Evolutionary conservation across 192 early-diverging fungal genomes (phyloP), one percentile per base, ranked within the genome.

Genomic region (Coemansia sp.): DNA sequence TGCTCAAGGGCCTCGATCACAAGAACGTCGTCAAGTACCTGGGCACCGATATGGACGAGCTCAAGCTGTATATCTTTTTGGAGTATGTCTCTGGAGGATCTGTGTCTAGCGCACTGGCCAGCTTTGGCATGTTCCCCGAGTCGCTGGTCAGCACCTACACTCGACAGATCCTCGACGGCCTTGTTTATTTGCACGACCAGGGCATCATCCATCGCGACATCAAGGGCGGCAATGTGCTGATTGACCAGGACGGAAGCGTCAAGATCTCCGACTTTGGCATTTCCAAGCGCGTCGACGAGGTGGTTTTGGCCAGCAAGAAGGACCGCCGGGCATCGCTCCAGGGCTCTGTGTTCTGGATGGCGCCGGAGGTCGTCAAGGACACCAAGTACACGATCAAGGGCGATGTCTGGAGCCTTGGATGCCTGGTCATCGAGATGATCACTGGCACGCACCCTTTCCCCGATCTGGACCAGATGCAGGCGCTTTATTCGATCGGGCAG

Each of bases 251-350:
- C 51, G 95, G 95, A 3, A 85, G 88, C 28, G 93, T 91, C 48
- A 99, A 99, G 82, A 99, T 99, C 42, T 91, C 95, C 1, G 97
- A 99, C 72, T 99, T 99, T 85, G 97, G 97, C 8, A 98, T 98
- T 52, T 98, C 95, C 11, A 99, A 99, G 84, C 95, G 89, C 55
- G 88, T 92, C 2, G 90, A 92, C 67, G 87, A 90, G 51, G 80
- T 77, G 36, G 82, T 86, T 28, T 66, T 80, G 20, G 67, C 66
- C 4, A 67, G 55, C 68, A 75, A 71, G 49, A 77, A 60, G 34
- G 72, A 78, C 14, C 82, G 84, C 16, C 74, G 88, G 48, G 91
- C 80, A 59, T 95, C 94, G 46, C 70, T 98, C 59, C 93, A 97
- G 82, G 97, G 97, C 1, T 93, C 94, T 0, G 88, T 98, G 27